Evolutionary conservation across 163 green algal species (phyloP), one percentile per base, ranked within the genome.

Genomic region (Volvox carteri): DNA sequence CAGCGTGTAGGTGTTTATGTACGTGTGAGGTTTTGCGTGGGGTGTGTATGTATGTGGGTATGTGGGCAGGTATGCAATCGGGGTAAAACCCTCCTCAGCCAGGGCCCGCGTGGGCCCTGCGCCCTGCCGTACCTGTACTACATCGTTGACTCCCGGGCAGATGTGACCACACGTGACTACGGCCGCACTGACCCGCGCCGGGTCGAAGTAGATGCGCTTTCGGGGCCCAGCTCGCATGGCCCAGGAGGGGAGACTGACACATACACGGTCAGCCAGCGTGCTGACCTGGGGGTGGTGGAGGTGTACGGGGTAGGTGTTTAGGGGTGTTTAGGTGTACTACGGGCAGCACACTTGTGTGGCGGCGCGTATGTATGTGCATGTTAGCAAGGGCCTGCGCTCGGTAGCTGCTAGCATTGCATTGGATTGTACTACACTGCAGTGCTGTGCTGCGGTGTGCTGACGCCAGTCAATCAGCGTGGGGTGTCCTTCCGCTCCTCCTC

Each of bases 81-180:
- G 50, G 14, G 50, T 16, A 25, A 12, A 25, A 25, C 50, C 65
- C 39, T 52, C 73, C 42, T 11, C 58, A 1, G 1, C 18, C 73
- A 19, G n/a, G n/a, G n/a, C n/a, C n/a, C n/a, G n/a, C n/a, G n/a
- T n/a, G n/a, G n/a, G n/a, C 46, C 14, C 76, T 46, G 1, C 42
- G 28, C 44, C 50, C 50, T 30, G 68, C 44, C 56, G 14, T 46
- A 73, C 81, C 86, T 87, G 90, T 33, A 97, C 92, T n/a, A 99
- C 96, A 73, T 98, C 96, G 89, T 99, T 99, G 7, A 98, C 92
- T 7, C 97, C 97, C 19, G 96, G 96, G 87, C 96, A 98, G 75
- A 99, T 94, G 4, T 95, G 96, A 28, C 97, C 91, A 75, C 92
- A 95, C 11, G 92, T 95, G 70, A 96, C 89, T 41, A 97, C 95